Evolutionary conservation across 2,329 filamentous ascomycete species (phyloP).

Genomic region (Alternaria longipes): DNA sequence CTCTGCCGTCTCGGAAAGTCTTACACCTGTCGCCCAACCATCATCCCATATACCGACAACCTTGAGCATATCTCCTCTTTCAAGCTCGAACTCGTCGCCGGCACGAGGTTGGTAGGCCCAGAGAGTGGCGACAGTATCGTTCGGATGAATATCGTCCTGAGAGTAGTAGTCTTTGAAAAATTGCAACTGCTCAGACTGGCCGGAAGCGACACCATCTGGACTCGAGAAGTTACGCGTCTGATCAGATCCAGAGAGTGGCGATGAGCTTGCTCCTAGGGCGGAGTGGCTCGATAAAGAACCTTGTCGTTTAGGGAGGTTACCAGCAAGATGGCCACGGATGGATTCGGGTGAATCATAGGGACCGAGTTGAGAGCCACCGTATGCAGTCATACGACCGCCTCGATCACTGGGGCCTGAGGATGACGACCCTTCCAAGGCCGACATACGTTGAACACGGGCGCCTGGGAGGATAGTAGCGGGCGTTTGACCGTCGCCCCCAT

Average conservation of each 20-base stretch:
- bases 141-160: constrained; percentile 91
- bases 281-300: constrained; percentile 92
- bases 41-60: constrained; percentile 99
- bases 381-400: constrained; percentile 34
- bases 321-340: constrained; percentile 55
- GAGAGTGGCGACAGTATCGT: constrained; percentile 86
- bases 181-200: constrained; percentile 92
- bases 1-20: constrained; percentile 83
- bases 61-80: constrained; percentile 97
- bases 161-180: constrained; percentile 99
- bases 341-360: constrained; percentile 73
- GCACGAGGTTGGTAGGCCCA: constrained; percentile 98
- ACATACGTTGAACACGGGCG: constrained; percentile 93
- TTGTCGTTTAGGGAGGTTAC: constrained; percentile 70
- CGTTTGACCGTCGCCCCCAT: constrained; percentile 51
- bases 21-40: constrained; percentile 94
- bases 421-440: constrained; percentile 80
- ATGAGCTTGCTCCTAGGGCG: constrained; percentile 73
- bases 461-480: constrained; percentile 72
- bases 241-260: constrained; percentile 66
- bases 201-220: constrained; percentile 81
- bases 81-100: constrained; percentile 89
- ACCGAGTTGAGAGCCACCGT: constrained; percentile 33
- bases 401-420: constrained; percentile 57
- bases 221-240: constrained; percentile 77